Evolutionary conservation across 768 basidiomycete genomes (phyloP).

Genomic region (Russula sp.): DNA sequence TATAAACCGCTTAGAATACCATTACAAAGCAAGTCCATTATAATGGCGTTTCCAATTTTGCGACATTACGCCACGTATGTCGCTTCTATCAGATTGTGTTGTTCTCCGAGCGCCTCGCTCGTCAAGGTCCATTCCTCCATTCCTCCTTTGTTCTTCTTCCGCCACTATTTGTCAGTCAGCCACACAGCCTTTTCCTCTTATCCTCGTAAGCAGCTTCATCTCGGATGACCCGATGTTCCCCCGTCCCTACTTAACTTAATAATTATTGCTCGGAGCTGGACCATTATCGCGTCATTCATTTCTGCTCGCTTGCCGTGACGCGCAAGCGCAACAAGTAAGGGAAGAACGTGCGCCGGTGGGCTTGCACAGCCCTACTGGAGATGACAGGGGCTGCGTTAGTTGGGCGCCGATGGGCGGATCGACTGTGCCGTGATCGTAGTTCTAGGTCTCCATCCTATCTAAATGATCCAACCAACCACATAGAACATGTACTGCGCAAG

Average conservation of each 20-base stretch:
- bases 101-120: slow-evolving; percentile 18
- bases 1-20: no score
- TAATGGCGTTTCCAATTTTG: no score
- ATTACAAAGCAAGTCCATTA: no score
- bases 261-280: background rate
- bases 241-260: slow-evolving; percentile 2
- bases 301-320: background rate
- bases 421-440: slow-evolving; percentile 13
- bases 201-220: background rate
- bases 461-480: background rate
- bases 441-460: background rate
- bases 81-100: slow-evolving; percentile 19
- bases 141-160: background rate
- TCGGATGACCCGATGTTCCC: background rate
- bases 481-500: background rate
- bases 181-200: background rate
- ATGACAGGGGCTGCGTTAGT: slow-evolving; percentile 17
- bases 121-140: background rate
- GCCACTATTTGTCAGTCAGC: background rate
- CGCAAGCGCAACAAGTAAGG: background rate
- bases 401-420: slow-evolving; percentile 21
- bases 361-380: background rate
- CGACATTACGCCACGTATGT: slow-evolving; percentile 13
- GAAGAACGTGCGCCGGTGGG: no score
- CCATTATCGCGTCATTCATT: background rate